These are phyloP conservation scores for Heterobasidion parviporum DNA, from an alignment of 1,284 basidiomycete species.

Conservation along the genomic window DNA sequence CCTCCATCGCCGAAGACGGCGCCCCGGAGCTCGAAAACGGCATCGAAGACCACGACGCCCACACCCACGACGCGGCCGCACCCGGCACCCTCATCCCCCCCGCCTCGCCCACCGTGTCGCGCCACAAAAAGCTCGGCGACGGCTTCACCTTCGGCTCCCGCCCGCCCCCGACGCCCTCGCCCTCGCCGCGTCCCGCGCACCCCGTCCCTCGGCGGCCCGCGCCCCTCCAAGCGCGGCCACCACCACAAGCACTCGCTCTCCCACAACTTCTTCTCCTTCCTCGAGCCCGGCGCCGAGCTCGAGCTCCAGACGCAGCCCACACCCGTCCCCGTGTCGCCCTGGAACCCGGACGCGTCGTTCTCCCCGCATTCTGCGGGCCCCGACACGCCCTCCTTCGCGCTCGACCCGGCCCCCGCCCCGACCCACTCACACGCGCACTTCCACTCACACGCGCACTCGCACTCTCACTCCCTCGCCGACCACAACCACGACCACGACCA, in stretches of 20 bases:
- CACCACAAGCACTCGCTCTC: constrained; percentile 93
- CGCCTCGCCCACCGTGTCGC: constrained; percentile 28
- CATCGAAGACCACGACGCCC: constrained; percentile 18
- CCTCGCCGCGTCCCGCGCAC: constrained; percentile 15
- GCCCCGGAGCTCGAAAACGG: constrained; percentile 38
- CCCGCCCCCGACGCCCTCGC: constrained; percentile 23
- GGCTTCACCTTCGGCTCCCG: constrained; percentile 61
- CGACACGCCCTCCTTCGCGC: background rate
- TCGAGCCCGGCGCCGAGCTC: constrained; percentile 24
- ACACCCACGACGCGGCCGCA: constrained; percentile 26
- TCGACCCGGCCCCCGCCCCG: background rate
- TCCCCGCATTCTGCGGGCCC: constrained; percentile 12
- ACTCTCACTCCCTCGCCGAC: too few relatives aligned
- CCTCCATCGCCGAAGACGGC: constrained; percentile 62
- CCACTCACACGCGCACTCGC: background rate
- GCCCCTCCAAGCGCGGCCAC: constrained; percentile 61
- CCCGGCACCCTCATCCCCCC: constrained; percentile 41
- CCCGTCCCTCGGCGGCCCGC: constrained; percentile 21
- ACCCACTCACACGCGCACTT: background rate
- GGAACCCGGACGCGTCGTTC: constrained; percentile 37
- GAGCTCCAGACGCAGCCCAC: constrained; percentile 42
- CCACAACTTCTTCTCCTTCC: constrained; percentile 80
- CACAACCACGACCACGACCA: background rate
- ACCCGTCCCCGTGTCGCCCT: constrained; percentile 44
- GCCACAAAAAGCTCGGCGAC: constrained; percentile 32